Conservation (phyloP, 2,329 filamentous ascomycete genomes). For the Xylariaceae sp. region DNA sequence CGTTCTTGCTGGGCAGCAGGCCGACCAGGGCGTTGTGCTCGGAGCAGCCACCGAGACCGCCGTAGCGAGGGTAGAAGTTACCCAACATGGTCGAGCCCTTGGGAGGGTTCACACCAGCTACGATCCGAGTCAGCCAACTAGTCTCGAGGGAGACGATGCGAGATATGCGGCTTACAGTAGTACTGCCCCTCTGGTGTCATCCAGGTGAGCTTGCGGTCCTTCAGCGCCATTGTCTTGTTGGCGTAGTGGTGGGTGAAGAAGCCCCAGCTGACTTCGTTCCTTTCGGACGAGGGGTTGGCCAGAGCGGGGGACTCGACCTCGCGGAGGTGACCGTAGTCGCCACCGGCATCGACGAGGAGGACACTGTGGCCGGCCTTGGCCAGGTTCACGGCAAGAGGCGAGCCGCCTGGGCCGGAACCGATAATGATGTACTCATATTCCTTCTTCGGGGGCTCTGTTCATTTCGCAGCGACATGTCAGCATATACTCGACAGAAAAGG, state of each 20-base stretch:
- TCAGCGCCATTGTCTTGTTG: conserved; percentile 42
- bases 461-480: neutral
- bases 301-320: conserved; percentile 39
- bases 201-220: conserved; percentile 48
- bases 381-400: conserved; percentile 44
- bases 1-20: conserved; percentile 52
- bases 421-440: conserved; percentile 37
- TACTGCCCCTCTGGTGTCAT: conserved; percentile 32
- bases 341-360: conserved; percentile 49
- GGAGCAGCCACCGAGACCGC: conserved; percentile 45
- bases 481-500: too few relatives aligned
- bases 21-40: conserved; percentile 57
- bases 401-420: conserved; percentile 47
- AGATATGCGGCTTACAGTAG: conserved; percentile 24
- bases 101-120: conserved; percentile 32
- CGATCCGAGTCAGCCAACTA: neutral
- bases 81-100: conserved; percentile 37
- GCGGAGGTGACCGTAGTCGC: conserved; percentile 45
- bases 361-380: conserved; percentile 48
- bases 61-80: conserved; percentile 42
- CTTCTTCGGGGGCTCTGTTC: conserved; percentile 3
- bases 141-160: neutral
- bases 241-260: conserved; percentile 48
- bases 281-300: conserved; percentile 36
- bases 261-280: conserved; percentile 43